Base-by-base conservation (phyloP, 148 eudicot genomes). In the Amaranthus cruentus region DNA sequence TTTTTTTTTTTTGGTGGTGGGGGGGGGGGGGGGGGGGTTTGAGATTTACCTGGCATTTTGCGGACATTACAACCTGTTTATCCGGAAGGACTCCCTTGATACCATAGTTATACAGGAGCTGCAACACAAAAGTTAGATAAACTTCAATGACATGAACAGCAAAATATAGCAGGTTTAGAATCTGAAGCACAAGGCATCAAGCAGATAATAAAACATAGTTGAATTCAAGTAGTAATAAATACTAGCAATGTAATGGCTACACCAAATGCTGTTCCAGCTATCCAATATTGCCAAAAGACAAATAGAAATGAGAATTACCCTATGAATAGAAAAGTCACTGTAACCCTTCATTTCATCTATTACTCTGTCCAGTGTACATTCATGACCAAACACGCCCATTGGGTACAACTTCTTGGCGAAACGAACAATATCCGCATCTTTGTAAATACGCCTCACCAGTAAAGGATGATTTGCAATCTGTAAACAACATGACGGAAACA, bases 381-480 rank as follows among this genome's bases (percentile, higher is more conserved):
- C 98, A 74, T 76, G 82, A 79, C 98, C 98, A 90, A 94, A 94
- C 56, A 88, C 96, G 66, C 98, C 98, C 83, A 52, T 84, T 28
- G 93, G 98, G 55, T 89, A 88, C 78, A 94, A 70, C 81, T 85
- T 85, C 79, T 84, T 88, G 62, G 97, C 91, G 75, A 88, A 81
- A 59, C 96, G 90, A 79, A 85, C 78, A 84, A 91, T 82, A 79
- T 94, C 97, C 55, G 69, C 84, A 66, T 94, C 89, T 48, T 75
- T 80, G 86, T 91, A 91, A 49, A 87, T 82, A 49, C 97, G 97
- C 77, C 98, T 89, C 83, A 94, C 87, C 71, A 94, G 85, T 79
- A 94, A 83, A 53, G 97, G 97, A 81, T 94, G 98, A 84, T 94
- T 94, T 66, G 98, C 98, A 80, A 94, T 94, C 98, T 94, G 89